Base-by-base conservation (phyloP, 108 stramenopile species). In the Nannochloropsis gaditana region DNA sequence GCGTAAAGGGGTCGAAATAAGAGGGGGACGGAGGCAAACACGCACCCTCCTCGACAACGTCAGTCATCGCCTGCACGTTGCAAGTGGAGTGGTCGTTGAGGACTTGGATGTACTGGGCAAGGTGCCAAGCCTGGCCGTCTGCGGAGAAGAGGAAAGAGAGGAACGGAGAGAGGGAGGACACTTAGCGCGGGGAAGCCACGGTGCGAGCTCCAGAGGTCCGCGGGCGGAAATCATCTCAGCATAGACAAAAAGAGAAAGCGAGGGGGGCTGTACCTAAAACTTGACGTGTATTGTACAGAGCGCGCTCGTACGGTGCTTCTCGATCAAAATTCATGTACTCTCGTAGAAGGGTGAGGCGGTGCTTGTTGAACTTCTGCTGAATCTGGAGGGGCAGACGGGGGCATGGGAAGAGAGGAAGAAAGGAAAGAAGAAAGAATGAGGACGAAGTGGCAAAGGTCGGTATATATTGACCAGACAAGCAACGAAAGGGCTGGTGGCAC, bases 281-380 rank as follows among this genome's bases (percentile, higher is more conserved):
- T 73, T 73, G 59, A 73, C 59, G 59, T 15, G 59, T 73, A n/a
- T 73, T 73, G 59, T 73, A 73, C 19, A 73, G 59, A n/a, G 59
- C 59, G 6, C 59, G 59, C n/a, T 73, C 59, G 59, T 73, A 73
- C 5, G 59, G 59, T 2, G 59, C 59, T n/a, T 73, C 59, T 4
- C 59, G 59, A 6, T 73, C 59, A 6, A 73, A 73, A 6, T 73
- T 73, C 59, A 73, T 5, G 8, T 73, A 73, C 59, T 73, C 59
- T 4, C 59, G 59, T 3, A 73, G 59, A n/a, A 73, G 59, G 19
- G 59, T 73, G 19, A 73, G 59, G 3, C 59, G 59, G 59, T 73
- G 59, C 59, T 73, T 73, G 59, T 73, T 6, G 59, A 73, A 73
- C 59, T 73, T 73, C 6, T 6, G 59, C 2, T 73, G 59, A 15